A percentile compares a stretch with the other conserved stretches of the same genome.
These are phyloP conservation scores for Martiniozyma asiatica DNA, from an alignment of 1,139 yeast genomes.

Conservation along the genomic window DNA sequence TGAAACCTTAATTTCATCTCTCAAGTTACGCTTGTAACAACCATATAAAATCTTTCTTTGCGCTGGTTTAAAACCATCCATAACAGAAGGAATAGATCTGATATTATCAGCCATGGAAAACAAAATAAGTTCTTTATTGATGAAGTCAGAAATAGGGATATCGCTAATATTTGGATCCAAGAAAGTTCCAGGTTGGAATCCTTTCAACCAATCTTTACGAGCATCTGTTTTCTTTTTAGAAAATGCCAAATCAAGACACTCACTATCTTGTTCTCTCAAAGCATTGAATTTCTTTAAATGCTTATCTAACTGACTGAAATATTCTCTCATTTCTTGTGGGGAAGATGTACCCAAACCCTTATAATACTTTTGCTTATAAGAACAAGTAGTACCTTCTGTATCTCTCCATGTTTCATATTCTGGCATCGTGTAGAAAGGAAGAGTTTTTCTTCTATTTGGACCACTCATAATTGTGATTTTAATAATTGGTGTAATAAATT, in stretches of 20 bases:
- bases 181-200: conserved; percentile 82
- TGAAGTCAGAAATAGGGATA: conserved; percentile 88
- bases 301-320: conserved; percentile 73
- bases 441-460: conserved; percentile 36
- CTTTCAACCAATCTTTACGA: conserved; percentile 93
- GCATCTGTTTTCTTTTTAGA: conserved; percentile 95
- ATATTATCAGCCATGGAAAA: conserved; percentile 96
- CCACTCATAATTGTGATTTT: conserved; percentile 74
- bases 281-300: conserved; percentile 84
- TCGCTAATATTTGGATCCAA: conserved; percentile 67
- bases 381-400: conserved; percentile 57
- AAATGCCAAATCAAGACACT: conserved; percentile 83
- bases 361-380: conserved; percentile 92
- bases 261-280: conserved; percentile 68
- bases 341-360: conserved; percentile 98
- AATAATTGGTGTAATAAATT: conserved; percentile 93
- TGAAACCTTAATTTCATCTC: conserved; percentile 75
- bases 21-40: conserved; percentile 72
- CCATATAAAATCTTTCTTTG: conserved; percentile 90
- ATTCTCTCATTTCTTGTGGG: conserved; percentile 72
- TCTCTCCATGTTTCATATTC: conserved; percentile 94
- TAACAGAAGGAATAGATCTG: conserved; percentile 85
- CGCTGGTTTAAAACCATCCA: conserved; percentile 96
- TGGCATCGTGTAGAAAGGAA: conserved; percentile 89
- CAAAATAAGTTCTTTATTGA: conserved; percentile 86